Evolutionary conservation across 768 basidiomycete species (phyloP), one percentile per base, ranked within the genome.

Genomic region (Trametes coccinea): DNA sequence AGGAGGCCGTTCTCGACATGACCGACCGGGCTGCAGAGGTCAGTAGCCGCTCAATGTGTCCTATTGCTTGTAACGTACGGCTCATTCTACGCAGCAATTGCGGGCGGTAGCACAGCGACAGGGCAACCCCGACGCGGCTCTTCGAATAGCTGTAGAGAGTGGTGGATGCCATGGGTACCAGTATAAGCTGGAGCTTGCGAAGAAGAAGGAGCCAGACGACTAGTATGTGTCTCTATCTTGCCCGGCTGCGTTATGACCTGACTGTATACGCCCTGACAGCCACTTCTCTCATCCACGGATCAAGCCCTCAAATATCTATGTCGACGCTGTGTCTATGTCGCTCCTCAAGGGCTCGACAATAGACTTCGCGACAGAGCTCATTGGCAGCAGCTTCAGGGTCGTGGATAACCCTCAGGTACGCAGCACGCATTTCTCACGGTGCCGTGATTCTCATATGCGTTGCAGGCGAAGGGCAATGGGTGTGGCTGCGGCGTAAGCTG

Each of bases 141-240:
- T 98, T 27, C 80, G 95, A 64, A 82, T 98, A 65, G 79, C 86
- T 0, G 93, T 98, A 29, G 94, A 97, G 69, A 92, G 90, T 10
- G 96, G 96, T 10, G 96, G 96, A 17, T 98, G 96, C 70, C 95
- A 98, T 72, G 96, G 96, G 40, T 98, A 98, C 73, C 94, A 97
- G 69, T 97, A 98, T 74, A 95, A 92, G 67, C 84, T 98, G 82
- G 86, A 89, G 57, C 81, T 98, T 3, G 88, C 90, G 2, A 80
- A 79, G 40, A 74, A 76, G 46, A 79, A 80, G 14, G 77, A 80
- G 31, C 79, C 80, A 4, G 93, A 95, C 64, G 95, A 97, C 75
- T 97, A 95, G 95, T 95, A 71, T 71, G 92, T 22, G 22, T 22
- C 22, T 22, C 22, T 22, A 22, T 22, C 22, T 22, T 22, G 22